Percentiles rank a stretch among this genome's conserved stretches.
Conservation (phyloP, 2,329 filamentous ascomycete genomes). For the Graphiopsis chlorocephala region DNA sequence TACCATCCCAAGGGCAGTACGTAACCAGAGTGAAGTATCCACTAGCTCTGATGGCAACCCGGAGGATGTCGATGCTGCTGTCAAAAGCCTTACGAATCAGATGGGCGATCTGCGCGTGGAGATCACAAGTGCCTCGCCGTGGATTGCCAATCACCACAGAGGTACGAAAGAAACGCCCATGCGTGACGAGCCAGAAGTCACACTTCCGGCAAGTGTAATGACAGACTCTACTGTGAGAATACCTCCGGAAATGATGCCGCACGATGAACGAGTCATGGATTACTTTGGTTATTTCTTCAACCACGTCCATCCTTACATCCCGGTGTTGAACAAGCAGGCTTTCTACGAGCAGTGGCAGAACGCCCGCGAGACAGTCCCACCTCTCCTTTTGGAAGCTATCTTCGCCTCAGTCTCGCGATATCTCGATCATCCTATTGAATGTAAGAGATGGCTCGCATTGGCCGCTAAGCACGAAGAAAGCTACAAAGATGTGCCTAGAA, state of each 20-base stretch:
- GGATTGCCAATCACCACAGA: slow-evolving; percentile 67
- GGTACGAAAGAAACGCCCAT: slow-evolving; percentile 55
- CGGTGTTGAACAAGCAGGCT: slow-evolving; percentile 75
- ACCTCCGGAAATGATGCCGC: slow-evolving; percentile 88
- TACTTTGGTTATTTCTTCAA: slow-evolving; percentile 90
- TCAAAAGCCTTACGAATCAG: slow-evolving; percentile 51
- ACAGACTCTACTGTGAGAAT: slow-evolving; percentile 80
- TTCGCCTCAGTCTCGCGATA: slow-evolving; percentile 86
- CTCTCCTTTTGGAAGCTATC: slow-evolving; percentile 81
- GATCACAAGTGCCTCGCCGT: slow-evolving; percentile 81
- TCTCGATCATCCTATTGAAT: slow-evolving; percentile 77
- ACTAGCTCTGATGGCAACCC: slow-evolving; percentile 31
- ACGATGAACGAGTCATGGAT: slow-evolving; percentile 73
- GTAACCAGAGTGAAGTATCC: slow-evolving; percentile 28
- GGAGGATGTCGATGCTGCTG: slow-evolving; percentile 32
- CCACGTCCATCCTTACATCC: slow-evolving; percentile 89
- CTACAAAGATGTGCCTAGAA: slow-evolving; percentile 85
- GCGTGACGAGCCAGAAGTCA: slow-evolving; percentile 68
- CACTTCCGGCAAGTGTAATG: slow-evolving; percentile 65
- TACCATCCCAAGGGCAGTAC: slow-evolving; percentile 21
- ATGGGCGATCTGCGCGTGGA: slow-evolving; percentile 85
- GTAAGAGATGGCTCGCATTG: slow-evolving; percentile 88
- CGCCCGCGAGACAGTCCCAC: slow-evolving; percentile 79
- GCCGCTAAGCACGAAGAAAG: slow-evolving; percentile 86
- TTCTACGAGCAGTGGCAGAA: slow-evolving; percentile 90